Base-by-base conservation (phyloP, 768 basidiomycete species). In the Zangia roseola region DNA sequence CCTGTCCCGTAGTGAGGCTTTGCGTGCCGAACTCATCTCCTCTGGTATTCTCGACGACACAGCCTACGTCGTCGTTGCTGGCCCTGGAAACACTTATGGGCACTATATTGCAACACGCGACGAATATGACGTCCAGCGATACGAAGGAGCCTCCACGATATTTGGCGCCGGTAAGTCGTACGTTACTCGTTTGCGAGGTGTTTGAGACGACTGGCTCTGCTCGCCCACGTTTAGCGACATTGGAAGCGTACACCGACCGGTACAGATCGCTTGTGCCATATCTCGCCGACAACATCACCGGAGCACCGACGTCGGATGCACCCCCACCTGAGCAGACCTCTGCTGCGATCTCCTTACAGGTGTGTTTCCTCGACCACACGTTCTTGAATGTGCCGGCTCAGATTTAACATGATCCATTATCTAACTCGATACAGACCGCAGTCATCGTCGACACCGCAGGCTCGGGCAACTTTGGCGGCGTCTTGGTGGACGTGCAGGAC, bases 181-280 rank as follows among this genome's bases (percentile, higher is more conserved):
- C 20, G 37, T 44, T 20, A 1, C 31, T 26, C 44, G 36, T 20
- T 19, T 4, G 7, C 0, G 14, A 5, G 12, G 45, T 20, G 31
- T 1, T n/a, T 2, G 1, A 35, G 14, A 16, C 4, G 2, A 6
- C 26, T 53, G 26, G 56, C 42, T 44, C 21, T 6, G 8, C 16
- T 14, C 14, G 19, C 5, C 45, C 12, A 45, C 6, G 9, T 40
- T 1, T 54, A 88, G 86, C 74, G 55, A 88, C 86, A 2, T 74
- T 90, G n/a, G 87, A 89, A 37, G 83, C 89, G 2, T 91, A 88
- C 61, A 86, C 89, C 50, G 76, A 88, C 65, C 84, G 83, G 59
- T 91, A 89, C 64, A 73, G 75, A 31, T 80, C 76, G 54, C 74
- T 90, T 25, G 79, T 88, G 10, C 73, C 78, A 5, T 85, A 76